Percentiles rank a stretch among this genome's conserved stretches.
These are phyloP conservation scores for Paraphaeosphaeria sporulosa DNA, from an alignment of 2,329 filamentous ascomycete species.

Conservation along the genomic window DNA sequence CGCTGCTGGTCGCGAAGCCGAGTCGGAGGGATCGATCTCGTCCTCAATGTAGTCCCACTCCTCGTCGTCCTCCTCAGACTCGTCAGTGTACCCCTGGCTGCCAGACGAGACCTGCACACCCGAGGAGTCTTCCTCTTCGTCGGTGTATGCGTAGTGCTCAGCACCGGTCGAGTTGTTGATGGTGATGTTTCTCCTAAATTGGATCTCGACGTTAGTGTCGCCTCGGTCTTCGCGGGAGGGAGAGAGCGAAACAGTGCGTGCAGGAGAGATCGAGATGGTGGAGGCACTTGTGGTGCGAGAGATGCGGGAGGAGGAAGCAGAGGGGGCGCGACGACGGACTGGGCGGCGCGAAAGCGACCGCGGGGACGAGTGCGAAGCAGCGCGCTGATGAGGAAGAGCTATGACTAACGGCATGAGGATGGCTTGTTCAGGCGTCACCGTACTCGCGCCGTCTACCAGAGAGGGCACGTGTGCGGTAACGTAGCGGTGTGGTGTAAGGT, in stretches of 20 bases:
- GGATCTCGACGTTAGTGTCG: slow-evolving; percentile 50
- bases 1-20: slow-evolving; percentile 52
- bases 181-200: slow-evolving; percentile 48
- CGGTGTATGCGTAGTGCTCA: slow-evolving; percentile 35
- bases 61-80: slow-evolving; percentile 41
- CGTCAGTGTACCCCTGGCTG: slow-evolving; percentile 41
- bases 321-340: slow-evolving; percentile 31
- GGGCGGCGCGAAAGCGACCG: slow-evolving; percentile 43
- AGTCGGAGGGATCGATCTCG: slow-evolving; percentile 59
- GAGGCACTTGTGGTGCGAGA: slow-evolving; percentile 26
- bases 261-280: slow-evolving; percentile 32
- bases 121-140: slow-evolving; percentile 45
- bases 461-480: slow-evolving; percentile 47
- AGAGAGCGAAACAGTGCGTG: slow-evolving; percentile 32
- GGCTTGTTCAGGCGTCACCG: slow-evolving; percentile 39
- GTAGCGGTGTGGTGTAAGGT: slow-evolving; percentile 25
- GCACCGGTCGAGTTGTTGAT: slow-evolving; percentile 49
- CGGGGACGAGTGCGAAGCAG: slow-evolving; percentile 27
- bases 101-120: slow-evolving; percentile 42
- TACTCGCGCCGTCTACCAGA: slow-evolving; percentile 49
- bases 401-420: slow-evolving; percentile 54
- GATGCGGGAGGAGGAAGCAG: slow-evolving; percentile 32
- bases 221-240: slow-evolving; percentile 37
- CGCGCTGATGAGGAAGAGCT: slow-evolving; percentile 46
- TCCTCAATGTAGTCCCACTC: slow-evolving; percentile 43